phyloP scores from a whole-genome alignment of 768 basidiomycete genomes.

The Pulveroboletus sp. region DNA sequence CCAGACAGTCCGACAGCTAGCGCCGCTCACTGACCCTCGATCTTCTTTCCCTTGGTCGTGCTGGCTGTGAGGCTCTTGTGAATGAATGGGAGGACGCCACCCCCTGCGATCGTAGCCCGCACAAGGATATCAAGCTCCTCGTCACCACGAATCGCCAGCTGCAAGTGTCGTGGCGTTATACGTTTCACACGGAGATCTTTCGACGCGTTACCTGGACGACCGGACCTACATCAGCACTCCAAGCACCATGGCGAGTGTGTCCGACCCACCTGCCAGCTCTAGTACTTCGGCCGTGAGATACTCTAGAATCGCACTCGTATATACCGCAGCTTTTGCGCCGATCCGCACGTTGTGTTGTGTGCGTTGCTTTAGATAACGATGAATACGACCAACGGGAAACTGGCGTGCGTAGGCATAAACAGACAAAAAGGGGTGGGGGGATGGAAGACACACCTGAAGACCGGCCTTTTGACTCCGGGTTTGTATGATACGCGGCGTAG shows the following conservation, averaged over 20 bases:
- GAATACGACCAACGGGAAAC: conserved; percentile 98
- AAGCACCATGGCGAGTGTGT: neutral
- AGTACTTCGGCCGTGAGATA: conserved; percentile 96
- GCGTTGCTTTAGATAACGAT: conserved; percentile 88
- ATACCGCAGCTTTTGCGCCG: conserved; percentile 96
- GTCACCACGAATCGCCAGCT: conserved; percentile 94
- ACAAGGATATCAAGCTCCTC: conserved; percentile 97
- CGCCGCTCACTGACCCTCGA: conserved; percentile 23
- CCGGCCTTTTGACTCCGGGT: conserved; percentile 84
- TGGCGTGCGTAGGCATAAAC: conserved; percentile 25
- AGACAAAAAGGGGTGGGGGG: neutral
- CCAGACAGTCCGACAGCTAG: neutral
- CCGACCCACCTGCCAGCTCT: conserved; percentile 79
- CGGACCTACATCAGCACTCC: neutral
- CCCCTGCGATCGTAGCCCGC: conserved; percentile 88
- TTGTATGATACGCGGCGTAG: conserved; percentile 41
- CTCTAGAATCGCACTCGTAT: conserved; percentile 93
- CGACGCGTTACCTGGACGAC: conserved; percentile 77
- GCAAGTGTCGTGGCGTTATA: conserved; percentile 93
- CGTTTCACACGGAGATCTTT: conserved; percentile 97
- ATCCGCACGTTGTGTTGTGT: conserved; percentile 94
- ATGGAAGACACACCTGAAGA: conserved; percentile 56
- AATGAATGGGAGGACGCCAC: conserved; percentile 84
- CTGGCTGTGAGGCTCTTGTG: conserved; percentile 71
- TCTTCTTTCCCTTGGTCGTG: conserved; percentile 47